phyloP scores from a whole-genome alignment of 352 stramenopile species.

The Globisporangium sylvaticum region DNA sequence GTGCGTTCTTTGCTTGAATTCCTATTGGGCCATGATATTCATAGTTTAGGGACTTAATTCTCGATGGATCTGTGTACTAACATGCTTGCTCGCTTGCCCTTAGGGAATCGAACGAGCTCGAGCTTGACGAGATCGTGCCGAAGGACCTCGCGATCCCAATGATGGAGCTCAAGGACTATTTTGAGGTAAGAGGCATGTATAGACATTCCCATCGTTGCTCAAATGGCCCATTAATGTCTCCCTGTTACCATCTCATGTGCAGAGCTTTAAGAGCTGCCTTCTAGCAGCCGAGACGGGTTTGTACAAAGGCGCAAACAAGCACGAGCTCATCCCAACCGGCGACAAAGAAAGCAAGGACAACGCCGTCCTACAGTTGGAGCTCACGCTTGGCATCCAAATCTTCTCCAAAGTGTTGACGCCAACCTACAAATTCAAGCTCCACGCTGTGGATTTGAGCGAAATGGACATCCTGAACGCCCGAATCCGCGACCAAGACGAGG shows the following conservation, averaged over 20 bases:
- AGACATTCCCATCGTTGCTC: neutral
- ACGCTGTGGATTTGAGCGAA: neutral
- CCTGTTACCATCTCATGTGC: too few relatives aligned
- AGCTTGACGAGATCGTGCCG: neutral
- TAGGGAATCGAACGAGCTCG: conserved; percentile 12
- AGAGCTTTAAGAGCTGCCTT: conserved; percentile 10
- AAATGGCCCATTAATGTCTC: neutral
- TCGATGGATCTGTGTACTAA: too few relatives aligned
- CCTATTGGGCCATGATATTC: too few relatives aligned
- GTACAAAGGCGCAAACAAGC: neutral
- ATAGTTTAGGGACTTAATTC: too few relatives aligned
- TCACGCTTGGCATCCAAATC: conserved; percentile 9
- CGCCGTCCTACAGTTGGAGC: neutral
- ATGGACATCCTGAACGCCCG: conserved; percentile 8
- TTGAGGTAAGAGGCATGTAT: neutral
- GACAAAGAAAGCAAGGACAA: neutral
- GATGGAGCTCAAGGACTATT: conserved; percentile 13
- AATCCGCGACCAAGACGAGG: conserved; percentile 9
- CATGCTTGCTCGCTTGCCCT: neutral
- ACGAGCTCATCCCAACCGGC: conserved; percentile 1
- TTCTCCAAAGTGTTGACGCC: conserved; percentile 14
- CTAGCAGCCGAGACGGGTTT: neutral
- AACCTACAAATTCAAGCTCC: conserved; percentile 8
- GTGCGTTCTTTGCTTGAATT: neutral
- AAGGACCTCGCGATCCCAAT: neutral